phyloP scores from a whole-genome alignment of 78 protist species.

The Protostelium mycophagum region DNA sequence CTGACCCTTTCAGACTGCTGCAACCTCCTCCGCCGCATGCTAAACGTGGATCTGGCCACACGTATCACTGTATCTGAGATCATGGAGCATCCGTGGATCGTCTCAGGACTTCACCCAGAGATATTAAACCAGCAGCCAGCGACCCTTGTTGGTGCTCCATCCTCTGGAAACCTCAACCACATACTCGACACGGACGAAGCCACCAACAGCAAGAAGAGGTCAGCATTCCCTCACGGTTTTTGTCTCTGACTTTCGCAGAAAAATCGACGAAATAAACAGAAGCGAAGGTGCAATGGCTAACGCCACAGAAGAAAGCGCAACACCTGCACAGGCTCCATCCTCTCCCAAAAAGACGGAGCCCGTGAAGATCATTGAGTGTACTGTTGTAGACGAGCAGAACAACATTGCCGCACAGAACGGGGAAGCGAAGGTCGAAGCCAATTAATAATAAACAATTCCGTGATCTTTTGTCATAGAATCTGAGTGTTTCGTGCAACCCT shows the following conservation, averaged over 20 bases:
- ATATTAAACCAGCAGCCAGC: not conserved
- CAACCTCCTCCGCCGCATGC: constrained; percentile 22
- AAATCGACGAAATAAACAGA: not conserved
- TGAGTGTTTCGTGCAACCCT: too few species aligned
- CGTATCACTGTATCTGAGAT: constrained; percentile 14
- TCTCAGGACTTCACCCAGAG: not conserved
- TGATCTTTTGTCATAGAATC: too few species aligned
- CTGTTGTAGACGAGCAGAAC: not conserved
- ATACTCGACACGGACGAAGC: not conserved
- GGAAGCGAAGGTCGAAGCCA: not conserved
- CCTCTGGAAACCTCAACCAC: not conserved
- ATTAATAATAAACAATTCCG: too few species aligned
- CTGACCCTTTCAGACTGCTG: not conserved
- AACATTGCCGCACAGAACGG: too few species aligned
- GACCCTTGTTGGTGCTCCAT: not conserved
- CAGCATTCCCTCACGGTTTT: not conserved
- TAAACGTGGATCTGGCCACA: constrained; percentile 24
- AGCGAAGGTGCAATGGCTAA: not conserved
- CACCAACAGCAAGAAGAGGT: not conserved
- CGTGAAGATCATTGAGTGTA: not conserved
- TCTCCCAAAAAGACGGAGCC: not conserved
- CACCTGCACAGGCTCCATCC: too few species aligned
- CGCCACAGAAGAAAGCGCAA: not conserved
- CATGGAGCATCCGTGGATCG: constrained; percentile 47
- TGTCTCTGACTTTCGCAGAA: not conserved